A percentile compares a stretch with the other conserved stretches of the same genome.
These are phyloP conservation scores for Brachypodium distachyon DNA, from an alignment of 202 grass and related monocot genomes.

Conservation along the genomic window DNA sequence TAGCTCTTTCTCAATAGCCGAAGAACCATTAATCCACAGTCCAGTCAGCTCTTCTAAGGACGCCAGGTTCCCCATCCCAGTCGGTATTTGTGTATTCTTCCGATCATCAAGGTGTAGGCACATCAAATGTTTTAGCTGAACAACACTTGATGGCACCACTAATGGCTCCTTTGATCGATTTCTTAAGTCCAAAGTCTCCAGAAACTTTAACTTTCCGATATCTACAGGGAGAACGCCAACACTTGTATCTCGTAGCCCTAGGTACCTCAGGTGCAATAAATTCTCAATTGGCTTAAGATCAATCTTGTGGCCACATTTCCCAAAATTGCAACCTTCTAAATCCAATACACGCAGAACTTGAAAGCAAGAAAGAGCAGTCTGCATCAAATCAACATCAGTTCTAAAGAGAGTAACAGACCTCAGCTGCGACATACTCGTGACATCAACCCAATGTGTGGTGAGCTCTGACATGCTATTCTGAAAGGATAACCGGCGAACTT, in stretches of 20 bases:
- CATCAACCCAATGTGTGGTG: too few species aligned
- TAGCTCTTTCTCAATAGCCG: background rate
- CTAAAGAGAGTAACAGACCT: background rate
- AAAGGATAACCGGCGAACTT: background rate
- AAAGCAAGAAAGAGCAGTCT: background rate
- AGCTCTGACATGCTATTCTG: background rate
- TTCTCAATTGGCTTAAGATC: background rate
- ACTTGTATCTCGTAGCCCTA: background rate
- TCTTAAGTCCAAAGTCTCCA: background rate
- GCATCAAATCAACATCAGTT: background rate
- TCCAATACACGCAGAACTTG: too few species aligned
- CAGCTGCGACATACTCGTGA: background rate
- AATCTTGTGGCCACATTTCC: background rate
- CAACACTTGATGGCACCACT: too few species aligned
- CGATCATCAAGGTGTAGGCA: rapidly evolving
- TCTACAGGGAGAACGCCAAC: background rate
- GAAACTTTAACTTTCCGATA: background rate
- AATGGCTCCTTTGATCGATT: background rate
- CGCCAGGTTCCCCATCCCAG: background rate
- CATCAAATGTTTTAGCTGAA: background rate
- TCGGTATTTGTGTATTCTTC: rapidly evolving
- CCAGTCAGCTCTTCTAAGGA: too few species aligned
- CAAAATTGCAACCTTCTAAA: background rate
- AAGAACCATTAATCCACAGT: background rate
- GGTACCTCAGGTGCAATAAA: too few species aligned